Evolutionary conservation across 2,329 filamentous ascomycete genomes (phyloP).

Genomic region (Xylariaceae sp.): DNA sequence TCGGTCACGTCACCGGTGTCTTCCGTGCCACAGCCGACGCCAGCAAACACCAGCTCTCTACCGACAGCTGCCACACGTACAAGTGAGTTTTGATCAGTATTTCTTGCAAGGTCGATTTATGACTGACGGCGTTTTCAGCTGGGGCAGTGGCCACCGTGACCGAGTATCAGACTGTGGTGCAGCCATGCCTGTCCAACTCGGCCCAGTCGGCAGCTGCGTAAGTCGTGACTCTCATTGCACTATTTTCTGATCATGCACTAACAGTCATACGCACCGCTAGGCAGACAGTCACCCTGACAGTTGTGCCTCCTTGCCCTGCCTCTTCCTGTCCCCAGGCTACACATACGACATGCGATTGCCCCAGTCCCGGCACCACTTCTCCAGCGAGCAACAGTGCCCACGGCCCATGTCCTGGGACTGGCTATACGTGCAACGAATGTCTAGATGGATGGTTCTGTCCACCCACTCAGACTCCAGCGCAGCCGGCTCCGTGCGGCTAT

Average conservation of each 20-base stretch:
- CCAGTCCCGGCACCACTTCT: conserved; percentile 11
- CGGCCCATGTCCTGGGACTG: conserved; percentile 32
- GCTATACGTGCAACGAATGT: conserved; percentile 34
- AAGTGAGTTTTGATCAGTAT: too few species aligned
- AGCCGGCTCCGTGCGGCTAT: conserved; percentile 31
- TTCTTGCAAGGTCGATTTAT: conserved; percentile 1
- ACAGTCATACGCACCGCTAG: conserved; percentile 2
- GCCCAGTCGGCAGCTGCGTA: conserved; percentile 2
- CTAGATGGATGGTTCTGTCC: conserved; percentile 35
- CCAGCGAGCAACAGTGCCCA: conserved; percentile 14
- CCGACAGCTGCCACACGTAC: too few species aligned
- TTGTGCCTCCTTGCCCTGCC: conserved; percentile 17
- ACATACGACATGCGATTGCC: conserved; percentile 19
- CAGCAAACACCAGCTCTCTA: too few species aligned
- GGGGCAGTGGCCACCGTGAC: conserved; percentile 16
- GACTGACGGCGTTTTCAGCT: too few species aligned
- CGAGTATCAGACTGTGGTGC: conserved; percentile 8
- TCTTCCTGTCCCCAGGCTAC: conserved; percentile 9
- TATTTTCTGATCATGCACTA: neutral
- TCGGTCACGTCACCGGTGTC: neutral
- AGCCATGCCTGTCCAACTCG: conserved; percentile 4
- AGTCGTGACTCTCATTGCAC: neutral
- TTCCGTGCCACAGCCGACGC: too few species aligned
- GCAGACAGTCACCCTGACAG: conserved; percentile 13
- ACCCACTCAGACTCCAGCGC: conserved; percentile 30